Evolutionary conservation across 2,329 filamentous ascomycete genomes (phyloP), one percentile per base, ranked within the genome.

Genomic region (Penicillium sclerotiorum): DNA sequence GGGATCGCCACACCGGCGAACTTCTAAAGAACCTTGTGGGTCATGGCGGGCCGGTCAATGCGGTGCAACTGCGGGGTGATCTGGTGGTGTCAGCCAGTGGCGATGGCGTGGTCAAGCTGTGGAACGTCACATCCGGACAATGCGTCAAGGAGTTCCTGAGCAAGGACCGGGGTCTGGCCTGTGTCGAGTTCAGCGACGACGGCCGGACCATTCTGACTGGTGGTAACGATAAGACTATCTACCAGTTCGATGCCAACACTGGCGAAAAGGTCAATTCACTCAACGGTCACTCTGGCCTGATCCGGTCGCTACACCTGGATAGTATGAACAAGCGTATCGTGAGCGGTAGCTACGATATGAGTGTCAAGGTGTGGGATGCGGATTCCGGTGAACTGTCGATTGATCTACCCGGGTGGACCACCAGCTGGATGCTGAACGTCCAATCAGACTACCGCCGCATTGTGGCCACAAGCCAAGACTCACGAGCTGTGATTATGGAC

Each of bases 401-500:
- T 55, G 86, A 91, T 61, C 93, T 96, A 63, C 89, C 91, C n/a
- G 86, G 89, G 59, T 97, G 92, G 91, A 95, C 96, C 50, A 87
- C 88, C 9, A 95, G 90, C 72, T 99, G 94, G 94, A 95, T 99
- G 65, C 76, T 99, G 51, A 92, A 90, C 57, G 94, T 94, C 44
- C 96, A 96, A 79, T 92, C 89, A 56, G 93, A 99, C 68, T 97
- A 97, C 71, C 82, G 93, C 51, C 85, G 94, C 54, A 94, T 99
- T 56, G 89, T 99, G 55, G 94, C 90, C 62, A 95, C 93, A 1
- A 94, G 92, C 42, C 94, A 99, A 72, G 92, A 96, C 64, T 89
- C 92, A 27, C 87, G 95, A 67, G 91, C 95, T 44, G 75, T 97
- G 50, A 88, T 99, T 52, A 87, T 97, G 80, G 94, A 99, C 74